Evolutionary conservation across 495 filamentous ascomycete genomes (phyloP).

Genomic region (Penicillium bovifimosum): DNA sequence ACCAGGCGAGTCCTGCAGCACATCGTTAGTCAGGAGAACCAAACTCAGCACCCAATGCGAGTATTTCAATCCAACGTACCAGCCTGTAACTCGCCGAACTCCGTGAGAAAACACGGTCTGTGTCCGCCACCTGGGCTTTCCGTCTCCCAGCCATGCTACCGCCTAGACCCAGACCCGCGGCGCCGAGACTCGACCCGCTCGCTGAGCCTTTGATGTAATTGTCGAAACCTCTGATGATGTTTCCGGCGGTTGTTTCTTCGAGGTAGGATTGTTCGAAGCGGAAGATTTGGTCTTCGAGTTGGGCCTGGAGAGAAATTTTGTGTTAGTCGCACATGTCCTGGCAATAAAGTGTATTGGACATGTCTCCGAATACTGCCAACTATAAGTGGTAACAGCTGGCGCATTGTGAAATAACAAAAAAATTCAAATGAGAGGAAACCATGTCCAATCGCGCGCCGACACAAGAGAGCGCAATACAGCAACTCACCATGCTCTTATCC

Average conservation of each 20-base stretch:
- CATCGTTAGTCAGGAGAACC: slow-evolving; percentile 2
- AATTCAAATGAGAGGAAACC: too few relatives aligned
- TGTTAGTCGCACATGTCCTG: slow-evolving; percentile 2
- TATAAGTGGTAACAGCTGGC: too few relatives aligned
- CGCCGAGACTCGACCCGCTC: slow-evolving; percentile 28
- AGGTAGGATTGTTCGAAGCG: slow-evolving; percentile 83
- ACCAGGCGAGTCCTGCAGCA: slow-evolving; percentile 42
- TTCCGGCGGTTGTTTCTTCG: slow-evolving; percentile 81
- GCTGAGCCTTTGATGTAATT: slow-evolving; percentile 87
- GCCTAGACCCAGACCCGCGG: slow-evolving; percentile 42
- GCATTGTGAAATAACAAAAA: too few relatives aligned
- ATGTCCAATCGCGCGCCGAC: neutral
- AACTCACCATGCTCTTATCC: slow-evolving; percentile 60
- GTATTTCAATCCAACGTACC: slow-evolving; percentile 24
- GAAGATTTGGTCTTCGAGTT: slow-evolving; percentile 78
- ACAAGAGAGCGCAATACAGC: neutral
- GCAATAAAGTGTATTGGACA: neutral
- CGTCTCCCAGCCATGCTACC: slow-evolving; percentile 33
- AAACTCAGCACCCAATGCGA: neutral
- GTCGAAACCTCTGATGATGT: slow-evolving; percentile 96
- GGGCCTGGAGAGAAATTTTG: slow-evolving; percentile 32
- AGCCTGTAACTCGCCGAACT: slow-evolving; percentile 49
- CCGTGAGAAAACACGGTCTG: slow-evolving; percentile 47
- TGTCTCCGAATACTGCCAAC: too few relatives aligned
- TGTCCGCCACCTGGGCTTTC: slow-evolving; percentile 44